Conservation (phyloP, 176 grass and related monocot species). For the Neostapfia colusana region DNA sequence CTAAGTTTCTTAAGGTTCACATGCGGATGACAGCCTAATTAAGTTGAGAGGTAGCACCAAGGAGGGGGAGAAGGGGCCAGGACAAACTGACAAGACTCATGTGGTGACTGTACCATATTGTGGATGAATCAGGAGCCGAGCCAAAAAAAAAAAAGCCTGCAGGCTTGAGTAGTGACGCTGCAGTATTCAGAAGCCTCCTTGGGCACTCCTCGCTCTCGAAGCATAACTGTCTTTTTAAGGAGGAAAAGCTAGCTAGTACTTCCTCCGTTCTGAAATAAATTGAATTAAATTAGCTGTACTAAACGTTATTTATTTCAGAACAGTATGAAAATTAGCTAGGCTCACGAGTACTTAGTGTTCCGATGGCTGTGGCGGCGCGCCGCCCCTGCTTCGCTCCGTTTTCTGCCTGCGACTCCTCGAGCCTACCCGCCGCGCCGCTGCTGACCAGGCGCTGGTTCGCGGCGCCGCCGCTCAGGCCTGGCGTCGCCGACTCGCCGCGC, state of each 20-base stretch:
- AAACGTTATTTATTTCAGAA: too few species aligned
- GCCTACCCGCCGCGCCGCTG: neutral
- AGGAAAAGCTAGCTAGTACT: constrained; percentile 34
- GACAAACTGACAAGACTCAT: constrained; percentile 18
- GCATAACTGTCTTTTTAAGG: constrained; percentile 63
- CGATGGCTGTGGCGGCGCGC: neutral
- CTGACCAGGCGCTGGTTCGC: too few species aligned
- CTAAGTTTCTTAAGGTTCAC: too few species aligned
- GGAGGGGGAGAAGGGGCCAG: too few species aligned
- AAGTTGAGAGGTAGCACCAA: too few species aligned
- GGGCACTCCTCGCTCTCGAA: constrained; percentile 78
- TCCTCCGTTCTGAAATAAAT: too few species aligned
- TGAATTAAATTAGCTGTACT: too few species aligned
- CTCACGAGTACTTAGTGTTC: constrained; percentile 13
- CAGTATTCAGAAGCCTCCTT: constrained; percentile 71
- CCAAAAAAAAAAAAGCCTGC: constrained; percentile 82
- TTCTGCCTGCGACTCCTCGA: neutral
- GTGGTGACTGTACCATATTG: constrained; percentile 64
- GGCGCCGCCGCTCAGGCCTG: too few species aligned
- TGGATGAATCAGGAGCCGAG: constrained; percentile 85
- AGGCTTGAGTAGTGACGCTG: constrained; percentile 77
- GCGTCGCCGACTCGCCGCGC: neutral
- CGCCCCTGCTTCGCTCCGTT: neutral
- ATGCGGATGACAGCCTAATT: too few species aligned
- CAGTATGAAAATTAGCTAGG: constrained; percentile 43